These are phyloP conservation scores for Suillus bovinus DNA, from an alignment of 768 basidiomycete species.

Conservation along the genomic window DNA sequence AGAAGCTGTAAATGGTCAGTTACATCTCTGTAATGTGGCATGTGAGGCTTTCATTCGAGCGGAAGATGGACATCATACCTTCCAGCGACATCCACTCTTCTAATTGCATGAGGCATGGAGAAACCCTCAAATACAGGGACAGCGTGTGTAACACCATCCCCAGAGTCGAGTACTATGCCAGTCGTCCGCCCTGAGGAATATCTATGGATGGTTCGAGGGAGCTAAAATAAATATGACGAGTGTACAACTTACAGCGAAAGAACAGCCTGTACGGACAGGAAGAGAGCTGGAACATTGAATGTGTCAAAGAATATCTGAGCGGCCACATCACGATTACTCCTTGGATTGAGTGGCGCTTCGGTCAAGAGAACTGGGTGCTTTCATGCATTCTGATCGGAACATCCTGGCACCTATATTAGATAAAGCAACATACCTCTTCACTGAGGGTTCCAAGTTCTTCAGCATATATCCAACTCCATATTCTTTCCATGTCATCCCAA, in stretches of 20 bases:
- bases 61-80: slow-evolving; percentile 49
- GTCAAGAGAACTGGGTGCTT: slow-evolving; percentile 98
- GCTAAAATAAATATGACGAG: slow-evolving; percentile 11
- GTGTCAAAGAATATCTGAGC: slow-evolving; percentile 99
- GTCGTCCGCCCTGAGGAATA: slow-evolving; percentile 98
- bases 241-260: slow-evolving; percentile 77
- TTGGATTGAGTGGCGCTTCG: slow-evolving; percentile 96
- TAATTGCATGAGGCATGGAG: slow-evolving; percentile 98
- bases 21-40: slow-evolving; percentile 66
- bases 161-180: slow-evolving; percentile 98
- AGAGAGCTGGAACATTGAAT: slow-evolving; percentile 98
- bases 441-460: slow-evolving; percentile 94
- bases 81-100: slow-evolving; percentile 94
- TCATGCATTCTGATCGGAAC: slow-evolving; percentile 15
- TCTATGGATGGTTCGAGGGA: slow-evolving; percentile 42
- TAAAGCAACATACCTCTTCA: slow-evolving; percentile 73
- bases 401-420: not conserved
- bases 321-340: slow-evolving; percentile 93
- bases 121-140: slow-evolving; percentile 99
- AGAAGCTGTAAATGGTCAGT: slow-evolving; percentile 95
- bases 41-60: not conserved
- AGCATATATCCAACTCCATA: slow-evolving; percentile 98
- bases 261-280: slow-evolving; percentile 96
- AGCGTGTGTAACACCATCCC: slow-evolving; percentile 97
- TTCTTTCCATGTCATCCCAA: slow-evolving; percentile 99